Conservation (phyloP, 2,329 filamentous ascomycete genomes). For the Trichophyton schoenleinii region DNA sequence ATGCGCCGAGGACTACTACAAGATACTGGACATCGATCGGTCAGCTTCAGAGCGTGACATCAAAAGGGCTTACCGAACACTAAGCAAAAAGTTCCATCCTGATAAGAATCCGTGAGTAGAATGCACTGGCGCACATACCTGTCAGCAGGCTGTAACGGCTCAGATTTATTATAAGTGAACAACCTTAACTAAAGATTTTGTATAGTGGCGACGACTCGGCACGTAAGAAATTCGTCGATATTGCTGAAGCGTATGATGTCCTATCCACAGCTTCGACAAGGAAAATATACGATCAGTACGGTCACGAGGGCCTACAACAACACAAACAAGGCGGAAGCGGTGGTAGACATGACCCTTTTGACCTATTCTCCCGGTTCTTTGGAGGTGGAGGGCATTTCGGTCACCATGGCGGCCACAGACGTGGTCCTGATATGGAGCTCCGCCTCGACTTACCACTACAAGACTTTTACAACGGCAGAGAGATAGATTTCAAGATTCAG, state of each 20-base stretch:
- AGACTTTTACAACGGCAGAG: conserved; percentile 85
- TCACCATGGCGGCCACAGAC: conserved; percentile 57
- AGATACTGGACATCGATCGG: conserved; percentile 70
- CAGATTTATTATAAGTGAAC: not conserved
- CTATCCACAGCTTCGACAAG: conserved; percentile 69
- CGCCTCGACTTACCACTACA: conserved; percentile 64
- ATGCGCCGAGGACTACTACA: conserved; percentile 37
- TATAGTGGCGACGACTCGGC: conserved; percentile 62
- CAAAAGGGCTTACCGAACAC: conserved; percentile 79
- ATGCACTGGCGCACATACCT: not conserved
- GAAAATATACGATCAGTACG: conserved; percentile 86
- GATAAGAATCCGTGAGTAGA: conserved; percentile 88
- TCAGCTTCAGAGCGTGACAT: conserved; percentile 74
- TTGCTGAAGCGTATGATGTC: conserved; percentile 90
- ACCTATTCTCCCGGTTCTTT: conserved; percentile 94
- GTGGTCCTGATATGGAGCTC: conserved; percentile 81
- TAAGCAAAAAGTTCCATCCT: conserved; percentile 93
- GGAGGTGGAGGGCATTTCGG: conserved; percentile 79
- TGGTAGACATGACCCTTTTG: conserved; percentile 70
- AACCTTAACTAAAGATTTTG: not conserved
- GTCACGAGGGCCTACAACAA: conserved; percentile 79
- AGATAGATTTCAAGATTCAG: conserved; percentile 78
- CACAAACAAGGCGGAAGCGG: conserved; percentile 56
- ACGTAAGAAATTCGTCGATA: conserved; percentile 80
- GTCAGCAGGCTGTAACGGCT: not conserved